phyloP scores from a whole-genome alignment of 2,329 filamentous ascomycete genomes.

The Alternaria longipes region DNA sequence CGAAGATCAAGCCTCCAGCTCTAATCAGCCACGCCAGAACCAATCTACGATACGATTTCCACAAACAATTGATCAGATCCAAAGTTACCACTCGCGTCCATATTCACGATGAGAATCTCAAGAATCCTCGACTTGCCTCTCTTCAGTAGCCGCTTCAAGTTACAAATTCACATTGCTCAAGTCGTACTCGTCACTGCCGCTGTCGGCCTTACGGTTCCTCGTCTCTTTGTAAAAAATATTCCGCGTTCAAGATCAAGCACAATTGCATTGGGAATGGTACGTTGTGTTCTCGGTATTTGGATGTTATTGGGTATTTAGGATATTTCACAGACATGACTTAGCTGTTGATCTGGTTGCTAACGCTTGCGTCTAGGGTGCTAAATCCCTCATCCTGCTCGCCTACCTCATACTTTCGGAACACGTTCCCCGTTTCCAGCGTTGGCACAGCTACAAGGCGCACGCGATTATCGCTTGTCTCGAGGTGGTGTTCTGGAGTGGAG shows the following conservation, averaged over 20 bases:
- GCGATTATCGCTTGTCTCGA: slow-evolving; percentile 55
- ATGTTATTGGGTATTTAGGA: not conserved
- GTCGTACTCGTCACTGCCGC: slow-evolving; percentile 20
- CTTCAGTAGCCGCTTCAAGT: slow-evolving; percentile 26
- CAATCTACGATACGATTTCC: not conserved
- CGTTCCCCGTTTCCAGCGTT: slow-evolving; percentile 43
- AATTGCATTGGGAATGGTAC: slow-evolving; percentile 22
- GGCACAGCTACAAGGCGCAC: slow-evolving; percentile 55
- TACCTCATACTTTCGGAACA: slow-evolving; percentile 56
- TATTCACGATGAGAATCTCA: slow-evolving; percentile 19
- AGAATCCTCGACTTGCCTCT: slow-evolving; percentile 38
- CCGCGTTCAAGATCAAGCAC: slow-evolving; percentile 31
- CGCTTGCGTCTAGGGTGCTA: slow-evolving; percentile 40
- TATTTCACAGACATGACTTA: not conserved
- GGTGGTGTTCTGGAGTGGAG: slow-evolving; percentile 55
- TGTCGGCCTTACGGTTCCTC: slow-evolving; percentile 26
- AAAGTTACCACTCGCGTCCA: not conserved
- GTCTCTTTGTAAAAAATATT: slow-evolving; percentile 34
- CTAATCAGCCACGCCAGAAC: not conserved
- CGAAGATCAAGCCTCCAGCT: not conserved
- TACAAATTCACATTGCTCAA: slow-evolving; percentile 26
- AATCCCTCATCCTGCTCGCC: slow-evolving; percentile 53
- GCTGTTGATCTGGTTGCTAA: not conserved
- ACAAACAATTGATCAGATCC: not conserved
- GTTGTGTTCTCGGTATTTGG: not conserved